phyloP scores from a whole-genome alignment of 139 green algal genomes.

The Helicosporidium sp. region DNA sequence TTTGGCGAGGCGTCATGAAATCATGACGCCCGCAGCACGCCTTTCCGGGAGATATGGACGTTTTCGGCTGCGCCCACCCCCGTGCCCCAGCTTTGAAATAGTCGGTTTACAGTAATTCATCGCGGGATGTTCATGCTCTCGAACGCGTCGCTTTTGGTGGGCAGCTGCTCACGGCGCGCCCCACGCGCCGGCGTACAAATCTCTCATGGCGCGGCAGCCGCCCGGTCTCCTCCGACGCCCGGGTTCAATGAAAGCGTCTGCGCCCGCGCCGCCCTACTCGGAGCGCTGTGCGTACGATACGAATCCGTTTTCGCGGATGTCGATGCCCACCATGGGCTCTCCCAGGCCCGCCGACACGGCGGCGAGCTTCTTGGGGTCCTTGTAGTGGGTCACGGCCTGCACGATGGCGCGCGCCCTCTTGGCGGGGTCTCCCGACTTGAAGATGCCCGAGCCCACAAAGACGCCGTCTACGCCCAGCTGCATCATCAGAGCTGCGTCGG shows the following conservation, averaged over 20 bases:
- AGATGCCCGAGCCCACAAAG: slow-evolving; percentile 97
- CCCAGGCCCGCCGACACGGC: slow-evolving; percentile 78
- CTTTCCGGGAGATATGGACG: too few relatives aligned
- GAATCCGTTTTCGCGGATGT: slow-evolving; percentile 69
- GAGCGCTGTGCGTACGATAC: slow-evolving; percentile 58
- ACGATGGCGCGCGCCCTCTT: slow-evolving; percentile 86
- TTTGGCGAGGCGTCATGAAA: too few relatives aligned
- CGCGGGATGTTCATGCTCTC: too few relatives aligned
- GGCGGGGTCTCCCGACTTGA: slow-evolving; percentile 89
- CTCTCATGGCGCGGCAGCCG: too few relatives aligned
- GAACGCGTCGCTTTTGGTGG: too few relatives aligned
- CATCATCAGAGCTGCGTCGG: slow-evolving; percentile 98
- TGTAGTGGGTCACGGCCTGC: slow-evolving; percentile 97
- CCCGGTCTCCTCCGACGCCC: neutral
- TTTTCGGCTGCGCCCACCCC: too few relatives aligned
- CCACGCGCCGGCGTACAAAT: too few relatives aligned
- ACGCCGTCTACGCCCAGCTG: slow-evolving; percentile 95
- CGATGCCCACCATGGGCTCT: slow-evolving; percentile 96
- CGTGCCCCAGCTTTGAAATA: too few relatives aligned
- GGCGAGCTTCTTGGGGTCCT: slow-evolving; percentile 79
- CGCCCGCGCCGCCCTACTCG: slow-evolving; percentile 28
- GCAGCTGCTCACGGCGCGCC: too few relatives aligned
- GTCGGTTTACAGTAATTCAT: too few relatives aligned
- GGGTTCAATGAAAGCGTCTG: neutral
- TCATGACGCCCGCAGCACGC: too few relatives aligned